phyloP scores from a whole-genome alignment of 805 yeast species.

The Ascoidea asiatica region DNA sequence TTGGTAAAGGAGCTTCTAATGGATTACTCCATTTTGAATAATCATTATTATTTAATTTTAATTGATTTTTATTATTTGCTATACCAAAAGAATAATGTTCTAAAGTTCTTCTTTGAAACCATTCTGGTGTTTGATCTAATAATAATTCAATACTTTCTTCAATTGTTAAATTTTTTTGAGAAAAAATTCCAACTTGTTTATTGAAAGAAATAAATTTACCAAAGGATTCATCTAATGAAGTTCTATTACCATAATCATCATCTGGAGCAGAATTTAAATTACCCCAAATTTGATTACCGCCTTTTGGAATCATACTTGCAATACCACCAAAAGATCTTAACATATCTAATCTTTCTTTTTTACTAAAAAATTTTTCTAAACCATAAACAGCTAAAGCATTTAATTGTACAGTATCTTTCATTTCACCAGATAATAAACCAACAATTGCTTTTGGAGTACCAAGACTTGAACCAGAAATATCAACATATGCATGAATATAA shows the following conservation, averaged over 20 bases:
- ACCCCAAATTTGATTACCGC: slow-evolving; percentile 90
- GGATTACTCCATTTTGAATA: slow-evolving; percentile 91
- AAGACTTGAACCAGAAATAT: slow-evolving; percentile 77
- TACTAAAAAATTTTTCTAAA: slow-evolving; percentile 81
- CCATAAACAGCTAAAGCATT: slow-evolving; percentile 91
- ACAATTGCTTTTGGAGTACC: slow-evolving; percentile 95
- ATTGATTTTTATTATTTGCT: slow-evolving; percentile 45
- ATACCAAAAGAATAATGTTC: slow-evolving; percentile 73
- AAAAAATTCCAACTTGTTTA: slow-evolving; percentile 27
- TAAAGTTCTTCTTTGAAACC: slow-evolving; percentile 55
- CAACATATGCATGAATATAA: slow-evolving; percentile 67
- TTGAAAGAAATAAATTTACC: slow-evolving; percentile 67
- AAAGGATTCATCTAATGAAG: slow-evolving; percentile 21
- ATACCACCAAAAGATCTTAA: slow-evolving; percentile 84
- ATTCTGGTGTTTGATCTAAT: slow-evolving; percentile 51
- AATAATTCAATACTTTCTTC: slow-evolving; percentile 54
- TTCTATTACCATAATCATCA: slow-evolving; percentile 25
- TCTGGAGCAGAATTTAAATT: slow-evolving; percentile 53
- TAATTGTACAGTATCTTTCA: slow-evolving; percentile 93
- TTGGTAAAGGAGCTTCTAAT: slow-evolving; percentile 78
- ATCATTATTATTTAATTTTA: slow-evolving; percentile 50
- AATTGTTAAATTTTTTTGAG: slow-evolving; percentile 46
- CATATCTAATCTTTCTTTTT: slow-evolving; percentile 81
- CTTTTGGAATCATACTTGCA: slow-evolving; percentile 93
- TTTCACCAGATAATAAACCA: slow-evolving; percentile 91